Conservation (phyloP, 306 rosid species). For the Quercus engelmannii region DNA sequence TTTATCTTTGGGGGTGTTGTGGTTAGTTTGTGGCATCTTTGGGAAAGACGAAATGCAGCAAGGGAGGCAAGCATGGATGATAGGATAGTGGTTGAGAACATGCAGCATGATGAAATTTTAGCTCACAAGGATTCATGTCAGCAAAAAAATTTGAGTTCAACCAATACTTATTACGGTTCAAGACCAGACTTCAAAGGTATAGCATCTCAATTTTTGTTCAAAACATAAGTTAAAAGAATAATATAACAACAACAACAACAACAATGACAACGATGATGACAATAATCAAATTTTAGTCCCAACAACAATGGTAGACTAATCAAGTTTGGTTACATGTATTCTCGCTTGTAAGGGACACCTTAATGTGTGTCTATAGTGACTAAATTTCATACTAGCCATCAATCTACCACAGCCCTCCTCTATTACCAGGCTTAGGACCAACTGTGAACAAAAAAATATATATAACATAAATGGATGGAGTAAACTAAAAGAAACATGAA, state of each 20-base stretch:
- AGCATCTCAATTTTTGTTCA: neutral
- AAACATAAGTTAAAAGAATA: slow-evolving; percentile 3
- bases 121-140: slow-evolving; percentile 28
- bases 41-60: slow-evolving; percentile 45
- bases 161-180: slow-evolving; percentile 48
- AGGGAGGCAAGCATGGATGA: slow-evolving; percentile 22
- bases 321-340: too few relatives aligned
- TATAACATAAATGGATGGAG: too few relatives aligned
- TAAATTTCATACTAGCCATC: too few relatives aligned
- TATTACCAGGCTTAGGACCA: too few relatives aligned
- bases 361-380: too few relatives aligned
- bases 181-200: slow-evolving; percentile 85
- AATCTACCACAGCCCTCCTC: too few relatives aligned
- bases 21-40: slow-evolving; percentile 63
- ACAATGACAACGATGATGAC: too few relatives aligned
- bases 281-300: too few relatives aligned
- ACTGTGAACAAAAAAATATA: too few relatives aligned
- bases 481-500: neutral
- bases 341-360: too few relatives aligned
- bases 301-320: too few relatives aligned
- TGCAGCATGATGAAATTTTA: slow-evolving; percentile 20
- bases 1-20: slow-evolving; percentile 75
- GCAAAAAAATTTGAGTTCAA: slow-evolving; percentile 26
- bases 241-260: too few relatives aligned
- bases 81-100: neutral